These are phyloP conservation scores for Wickerhamiella musiphila DNA, from an alignment of 805 yeast genomes.

Conservation along the genomic window DNA sequence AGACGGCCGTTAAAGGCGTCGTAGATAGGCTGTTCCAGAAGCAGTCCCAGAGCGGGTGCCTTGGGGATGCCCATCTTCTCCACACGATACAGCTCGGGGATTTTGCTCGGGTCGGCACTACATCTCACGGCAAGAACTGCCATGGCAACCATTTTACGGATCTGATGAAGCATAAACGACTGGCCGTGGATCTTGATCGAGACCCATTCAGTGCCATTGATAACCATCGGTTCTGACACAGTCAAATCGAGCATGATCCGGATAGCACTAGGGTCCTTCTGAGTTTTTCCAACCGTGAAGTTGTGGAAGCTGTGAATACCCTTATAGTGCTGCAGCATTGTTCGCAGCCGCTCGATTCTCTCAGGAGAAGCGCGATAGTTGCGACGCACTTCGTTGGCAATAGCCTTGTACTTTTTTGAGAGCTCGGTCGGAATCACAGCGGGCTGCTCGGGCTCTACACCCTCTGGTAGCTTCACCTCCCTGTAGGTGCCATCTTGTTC, in stretches of 20 bases:
- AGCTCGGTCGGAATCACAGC: constrained; percentile 24
- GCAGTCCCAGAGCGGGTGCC: constrained; percentile 88
- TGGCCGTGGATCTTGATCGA: constrained; percentile 95
- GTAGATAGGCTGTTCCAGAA: constrained; percentile 83
- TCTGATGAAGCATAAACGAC: constrained; percentile 95
- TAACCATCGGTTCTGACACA: constrained; percentile 78
- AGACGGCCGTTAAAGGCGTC: constrained; percentile 64
- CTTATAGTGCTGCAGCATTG: constrained; percentile 52
- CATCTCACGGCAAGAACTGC: constrained; percentile 73
- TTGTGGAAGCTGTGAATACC: constrained; percentile 91
- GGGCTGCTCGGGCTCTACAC: constrained; percentile 4
- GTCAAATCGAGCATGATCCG: constrained; percentile 65
- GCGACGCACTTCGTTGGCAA: constrained; percentile 54
- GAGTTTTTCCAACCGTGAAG: constrained; percentile 65
- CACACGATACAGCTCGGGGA: constrained; percentile 57
- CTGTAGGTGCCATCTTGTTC: constrained; percentile 1
- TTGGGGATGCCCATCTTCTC: constrained; percentile 80
- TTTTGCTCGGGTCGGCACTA: constrained; percentile 64
- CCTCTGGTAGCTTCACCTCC: constrained; percentile 2
- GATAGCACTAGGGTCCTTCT: constrained; percentile 68
- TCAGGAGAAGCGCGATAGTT: constrained; percentile 46
- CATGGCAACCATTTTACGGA: constrained; percentile 95
- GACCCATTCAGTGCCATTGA: constrained; percentile 90
- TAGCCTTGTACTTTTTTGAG: constrained; percentile 35
- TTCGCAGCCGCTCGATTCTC: constrained; percentile 45